Evolutionary conservation across 305 asterid genomes (phyloP).

Genomic region (Fraxinus nigra): DNA sequence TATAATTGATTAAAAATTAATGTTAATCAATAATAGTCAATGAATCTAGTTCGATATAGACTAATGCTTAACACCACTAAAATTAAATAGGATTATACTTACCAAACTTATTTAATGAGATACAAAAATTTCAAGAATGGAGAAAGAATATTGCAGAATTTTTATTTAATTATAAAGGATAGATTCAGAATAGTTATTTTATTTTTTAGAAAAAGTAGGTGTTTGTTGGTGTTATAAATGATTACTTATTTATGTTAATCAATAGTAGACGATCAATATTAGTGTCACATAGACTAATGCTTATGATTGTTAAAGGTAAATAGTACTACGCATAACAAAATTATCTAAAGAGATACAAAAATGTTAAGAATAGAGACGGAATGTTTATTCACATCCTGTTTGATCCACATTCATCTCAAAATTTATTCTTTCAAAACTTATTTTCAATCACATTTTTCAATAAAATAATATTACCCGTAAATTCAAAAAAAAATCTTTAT

Average conservation of each 20-base stretch:
- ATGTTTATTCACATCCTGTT: no score
- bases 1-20: not conserved
- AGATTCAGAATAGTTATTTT: not conserved
- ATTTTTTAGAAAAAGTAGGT: not conserved
- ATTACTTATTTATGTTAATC: not conserved
- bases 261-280: not conserved
- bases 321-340: not conserved
- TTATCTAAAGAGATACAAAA: not conserved
- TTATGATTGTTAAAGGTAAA: no score
- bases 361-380: not conserved
- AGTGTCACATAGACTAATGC: not conserved
- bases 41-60: not conserved
- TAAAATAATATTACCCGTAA: no score
- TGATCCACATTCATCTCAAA: no score
- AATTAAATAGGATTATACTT: no score
- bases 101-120: not conserved
- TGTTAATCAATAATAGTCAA: not conserved
- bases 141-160: not conserved
- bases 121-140: no score
- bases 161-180: not conserved
- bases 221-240: no score
- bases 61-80: not conserved
- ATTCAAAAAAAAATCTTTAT: no score
- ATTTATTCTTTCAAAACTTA: no score
- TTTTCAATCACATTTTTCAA: no score